Evolutionary conservation across 164 flowering plant genomes (phyloP).

Genomic region (Magnolia changhungtana): DNA sequence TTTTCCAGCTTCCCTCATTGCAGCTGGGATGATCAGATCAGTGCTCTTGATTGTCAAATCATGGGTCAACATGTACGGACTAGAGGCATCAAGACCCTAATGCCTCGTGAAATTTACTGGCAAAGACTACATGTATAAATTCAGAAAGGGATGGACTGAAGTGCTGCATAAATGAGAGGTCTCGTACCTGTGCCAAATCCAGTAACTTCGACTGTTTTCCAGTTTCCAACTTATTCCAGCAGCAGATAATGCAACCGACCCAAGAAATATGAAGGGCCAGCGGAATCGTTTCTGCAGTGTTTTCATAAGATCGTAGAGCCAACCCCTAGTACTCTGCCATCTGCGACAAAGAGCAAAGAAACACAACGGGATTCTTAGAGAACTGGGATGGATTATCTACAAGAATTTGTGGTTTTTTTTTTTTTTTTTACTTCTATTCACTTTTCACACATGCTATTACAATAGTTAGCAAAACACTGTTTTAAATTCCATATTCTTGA

Average conservation of each 20-base stretch:
- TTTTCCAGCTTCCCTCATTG: neutral
- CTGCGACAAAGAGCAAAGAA: slow-evolving; percentile 29
- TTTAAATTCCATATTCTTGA: too few relatives aligned
- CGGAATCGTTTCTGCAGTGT: slow-evolving; percentile 53
- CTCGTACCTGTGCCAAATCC: slow-evolving; percentile 97
- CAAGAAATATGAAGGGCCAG: slow-evolving; percentile 66
- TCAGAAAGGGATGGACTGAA: neutral
- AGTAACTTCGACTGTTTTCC: slow-evolving; percentile 69
- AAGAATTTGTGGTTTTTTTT: too few relatives aligned
- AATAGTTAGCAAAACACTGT: too few relatives aligned
- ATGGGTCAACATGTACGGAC: neutral
- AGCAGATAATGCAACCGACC: slow-evolving; percentile 52
- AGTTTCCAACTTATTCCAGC: slow-evolving; percentile 82
- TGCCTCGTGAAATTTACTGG: neutral
- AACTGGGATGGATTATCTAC: neutral
- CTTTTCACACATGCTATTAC: too few relatives aligned
- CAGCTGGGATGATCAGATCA: neutral
- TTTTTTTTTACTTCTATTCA: too few relatives aligned
- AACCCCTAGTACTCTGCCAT: slow-evolving; percentile 39
- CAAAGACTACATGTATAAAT: too few relatives aligned
- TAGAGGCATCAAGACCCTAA: neutral
- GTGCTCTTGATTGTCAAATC: neutral
- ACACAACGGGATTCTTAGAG: neutral
- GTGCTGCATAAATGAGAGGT: neutral
- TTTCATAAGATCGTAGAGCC: slow-evolving; percentile 47